These are phyloP conservation scores for Sugiyamaella sp. DNA, from an alignment of 1,139 yeast species.

Conservation along the genomic window DNA sequence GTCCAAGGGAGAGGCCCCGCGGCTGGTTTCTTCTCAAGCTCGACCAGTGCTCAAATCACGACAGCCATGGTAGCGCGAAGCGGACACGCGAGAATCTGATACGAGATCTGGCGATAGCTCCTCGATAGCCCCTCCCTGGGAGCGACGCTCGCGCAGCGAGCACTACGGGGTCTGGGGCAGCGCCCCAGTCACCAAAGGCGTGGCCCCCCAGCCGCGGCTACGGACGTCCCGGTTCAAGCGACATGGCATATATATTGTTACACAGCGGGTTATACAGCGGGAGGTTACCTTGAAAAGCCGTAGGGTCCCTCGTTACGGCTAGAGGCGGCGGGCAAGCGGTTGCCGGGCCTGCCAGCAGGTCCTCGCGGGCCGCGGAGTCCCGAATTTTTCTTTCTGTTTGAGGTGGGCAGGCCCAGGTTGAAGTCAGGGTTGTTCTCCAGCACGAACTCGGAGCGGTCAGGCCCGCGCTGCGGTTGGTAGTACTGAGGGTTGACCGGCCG, in stretches of 20 bases:
- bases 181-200: neutral
- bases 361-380: slow-evolving; percentile 22
- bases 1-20: too few relatives aligned
- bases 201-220: neutral
- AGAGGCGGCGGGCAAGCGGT: slow-evolving; percentile 19
- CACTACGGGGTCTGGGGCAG: neutral
- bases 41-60: too few relatives aligned
- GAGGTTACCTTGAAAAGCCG: slow-evolving; percentile 23
- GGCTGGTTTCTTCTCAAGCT: too few relatives aligned
- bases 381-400: slow-evolving; percentile 16
- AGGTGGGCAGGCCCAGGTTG: slow-evolving; percentile 30
- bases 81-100: neutral
- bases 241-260: slow-evolving; percentile 1
- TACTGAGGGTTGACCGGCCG: slow-evolving; percentile 71
- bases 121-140: too few relatives aligned
- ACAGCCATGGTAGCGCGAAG: too few relatives aligned
- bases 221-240: neutral
- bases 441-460: slow-evolving; percentile 38
- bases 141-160: too few relatives aligned
- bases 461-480: slow-evolving; percentile 32
- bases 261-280: slow-evolving; percentile 2
- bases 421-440: slow-evolving; percentile 43
- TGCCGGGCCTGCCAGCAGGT: slow-evolving; percentile 12
- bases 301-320: slow-evolving; percentile 24
- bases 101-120: too few relatives aligned